Base-by-base conservation (phyloP, 495 filamentous ascomycete genomes). In the Thermothielavioides terrestris region DNA sequence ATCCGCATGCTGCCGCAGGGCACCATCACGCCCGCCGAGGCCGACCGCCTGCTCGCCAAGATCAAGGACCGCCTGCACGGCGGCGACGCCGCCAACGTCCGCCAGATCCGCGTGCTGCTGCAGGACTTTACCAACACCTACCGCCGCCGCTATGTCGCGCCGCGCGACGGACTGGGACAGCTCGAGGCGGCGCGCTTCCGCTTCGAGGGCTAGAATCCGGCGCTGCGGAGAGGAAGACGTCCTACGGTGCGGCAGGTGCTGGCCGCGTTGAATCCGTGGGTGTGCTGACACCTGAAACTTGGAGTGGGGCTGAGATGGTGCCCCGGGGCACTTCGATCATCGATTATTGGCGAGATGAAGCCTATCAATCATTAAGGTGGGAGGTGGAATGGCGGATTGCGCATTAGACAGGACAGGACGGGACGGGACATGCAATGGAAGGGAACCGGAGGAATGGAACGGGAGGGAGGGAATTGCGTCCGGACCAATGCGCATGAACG, bases 41-140 rank as follows among this genome's bases (percentile, higher is more conserved):
- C 80, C 17, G 78, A 83, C 59, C 77, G 83, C 21, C 67, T 90
- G 14, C 76, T 86, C 59, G 70, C 61, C 42, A 80, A 77, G 51
- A 80, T 90, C 47, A 77, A 71, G 44, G 78, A 83, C 52, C 81
- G 80, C 62, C 76, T 94, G 6, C 73, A 80, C 49, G 73, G 73
- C 34, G 76, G 79, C n/a, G 88, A 90, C 55, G 69, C 52, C 3
- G 63, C 72, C 5, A 68, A 69, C 20, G 52, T 84, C n/a, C 73
- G 88, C 40, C 86, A 86, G 68, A 84, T 99, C 34, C 77, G 94
- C 18, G 79, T 78, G 28, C 76, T 95, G 3, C 75, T 99, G 30
- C 94, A 97, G 74, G 87, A 99, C 67, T 99, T 99, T 62, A 95
- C 94, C 6, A 95, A 89, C 58, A 84, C 79, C 31, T 99, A 97